A percentile compares a stretch with the other conserved stretches of the same genome.
Evolutionary conservation across 1,139 yeast species (phyloP).

Genomic region (Trichomonascaceae sp.): DNA sequence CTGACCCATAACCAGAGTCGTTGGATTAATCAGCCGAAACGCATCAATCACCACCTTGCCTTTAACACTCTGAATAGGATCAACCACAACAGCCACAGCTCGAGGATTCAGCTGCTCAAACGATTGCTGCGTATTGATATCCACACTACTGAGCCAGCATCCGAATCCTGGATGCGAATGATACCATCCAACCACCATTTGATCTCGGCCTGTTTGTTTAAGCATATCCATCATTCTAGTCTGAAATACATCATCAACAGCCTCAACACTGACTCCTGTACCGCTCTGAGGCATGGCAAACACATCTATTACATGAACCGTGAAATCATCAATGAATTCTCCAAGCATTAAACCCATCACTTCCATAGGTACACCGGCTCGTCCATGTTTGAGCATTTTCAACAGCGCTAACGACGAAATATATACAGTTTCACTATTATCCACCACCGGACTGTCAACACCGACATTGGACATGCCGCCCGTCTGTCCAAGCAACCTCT

Average conservation of each 20-base stretch:
- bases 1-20: conserved; percentile 88
- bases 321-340: conserved; percentile 94
- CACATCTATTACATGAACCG: conserved; percentile 94
- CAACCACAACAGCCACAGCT: conserved; percentile 96
- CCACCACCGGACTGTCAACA: conserved; percentile 75
- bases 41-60: conserved; percentile 99
- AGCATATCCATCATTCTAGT: conserved; percentile 99
- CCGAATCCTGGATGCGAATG: conserved; percentile 98
- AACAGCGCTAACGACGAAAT: conserved; percentile 91
- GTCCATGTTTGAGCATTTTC: conserved; percentile 95
- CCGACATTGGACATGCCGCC: conserved; percentile 31
- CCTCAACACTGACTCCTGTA: conserved; percentile 98
- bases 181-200: conserved; percentile 99
- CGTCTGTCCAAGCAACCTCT: conserved; percentile 59
- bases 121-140: conserved; percentile 95
- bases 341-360: conserved; percentile 99
- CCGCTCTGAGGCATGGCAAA: conserved; percentile 97
- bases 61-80: conserved; percentile 95
- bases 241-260: conserved; percentile 98
- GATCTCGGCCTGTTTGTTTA: conserved; percentile 96
- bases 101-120: conserved; percentile 92
- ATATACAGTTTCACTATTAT: conserved; percentile 93
- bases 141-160: conserved; percentile 96
- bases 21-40: conserved; percentile 85
- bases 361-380: conserved; percentile 99